A percentile compares a stretch with the other conserved stretches of the same genome.
These are phyloP conservation scores for Lippia alba DNA, from an alignment of 305 asterid species.

Conservation along the genomic window DNA sequence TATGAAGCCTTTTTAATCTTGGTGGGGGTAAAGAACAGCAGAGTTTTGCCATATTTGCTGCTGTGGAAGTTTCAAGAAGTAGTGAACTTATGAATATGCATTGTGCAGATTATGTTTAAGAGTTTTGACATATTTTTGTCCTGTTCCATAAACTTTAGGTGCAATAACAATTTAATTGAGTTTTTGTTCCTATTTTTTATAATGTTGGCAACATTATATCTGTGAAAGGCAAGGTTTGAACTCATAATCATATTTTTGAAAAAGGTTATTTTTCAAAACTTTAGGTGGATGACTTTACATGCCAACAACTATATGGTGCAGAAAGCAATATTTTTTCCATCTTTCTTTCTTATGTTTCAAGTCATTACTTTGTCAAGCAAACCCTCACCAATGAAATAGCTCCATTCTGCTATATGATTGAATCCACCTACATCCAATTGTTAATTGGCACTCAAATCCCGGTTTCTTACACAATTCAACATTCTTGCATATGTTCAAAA, in stretches of 20 bases:
- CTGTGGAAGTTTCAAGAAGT: background rate
- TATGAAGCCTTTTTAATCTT: background rate
- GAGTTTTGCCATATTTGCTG: background rate
- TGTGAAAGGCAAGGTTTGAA: constrained; percentile 1
- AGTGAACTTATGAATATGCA: background rate
- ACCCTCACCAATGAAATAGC: constrained; percentile 23
- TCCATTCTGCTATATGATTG: constrained; percentile 32
- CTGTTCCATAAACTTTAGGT: background rate
- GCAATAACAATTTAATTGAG: too few relatives aligned
- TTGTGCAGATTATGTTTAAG: constrained; percentile 13
- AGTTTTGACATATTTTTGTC: background rate
- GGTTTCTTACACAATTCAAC: background rate
- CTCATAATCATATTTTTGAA: constrained; percentile 8
- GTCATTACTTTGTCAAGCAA: constrained; percentile 51
- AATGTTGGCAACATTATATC: background rate
- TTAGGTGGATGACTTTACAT: constrained; percentile 67
- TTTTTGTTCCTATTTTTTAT: background rate
- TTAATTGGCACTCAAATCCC: constrained; percentile 39
- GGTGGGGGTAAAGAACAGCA: background rate
- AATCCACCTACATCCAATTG: constrained; percentile 33
- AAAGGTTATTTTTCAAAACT: constrained; percentile 3
- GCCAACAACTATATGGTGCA: constrained; percentile 69
- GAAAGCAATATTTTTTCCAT: constrained; percentile 18
- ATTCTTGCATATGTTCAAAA: background rate
- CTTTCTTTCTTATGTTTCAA: constrained; percentile 44